Percentiles rank a stretch among this genome's conserved stretches.
Conservation (phyloP, 208 protist species). For the Acanthamoeba sp. region DNA sequence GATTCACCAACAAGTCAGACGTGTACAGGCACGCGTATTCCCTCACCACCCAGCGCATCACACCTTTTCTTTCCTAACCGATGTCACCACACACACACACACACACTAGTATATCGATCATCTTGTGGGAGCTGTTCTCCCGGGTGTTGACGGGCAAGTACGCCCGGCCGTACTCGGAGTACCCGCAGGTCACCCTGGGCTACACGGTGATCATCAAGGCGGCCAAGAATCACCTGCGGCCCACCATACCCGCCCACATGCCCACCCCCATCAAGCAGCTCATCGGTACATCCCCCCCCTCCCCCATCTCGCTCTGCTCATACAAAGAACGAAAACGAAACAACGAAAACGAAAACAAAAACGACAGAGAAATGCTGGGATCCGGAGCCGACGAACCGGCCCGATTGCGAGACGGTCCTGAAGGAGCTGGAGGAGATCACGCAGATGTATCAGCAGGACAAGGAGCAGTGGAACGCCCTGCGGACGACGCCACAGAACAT, state of each 20-base stretch:
- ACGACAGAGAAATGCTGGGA: slow-evolving; percentile 25
- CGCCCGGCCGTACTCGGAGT: slow-evolving; percentile 20
- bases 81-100: not conserved
- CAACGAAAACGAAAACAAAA: no score
- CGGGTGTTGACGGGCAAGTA: slow-evolving; percentile 54
- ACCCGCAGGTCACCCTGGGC: slow-evolving; percentile 47
- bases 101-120: slow-evolving; percentile 21
- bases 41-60: not conserved
- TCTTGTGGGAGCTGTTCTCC: slow-evolving; percentile 50
- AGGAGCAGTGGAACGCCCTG: slow-evolving; percentile 54
- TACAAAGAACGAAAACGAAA: no score
- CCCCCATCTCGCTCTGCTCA: no score
- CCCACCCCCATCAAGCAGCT: slow-evolving; percentile 19
- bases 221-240: slow-evolving; percentile 50
- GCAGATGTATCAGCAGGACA: slow-evolving; percentile 8
- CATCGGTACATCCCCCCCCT: not conserved
- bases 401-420: slow-evolving; percentile 2
- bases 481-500: slow-evolving; percentile 21
- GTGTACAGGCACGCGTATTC: not conserved
- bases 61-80: not conserved
- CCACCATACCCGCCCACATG: slow-evolving; percentile 5
- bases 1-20: slow-evolving; percentile 58
- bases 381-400: slow-evolving; percentile 4
- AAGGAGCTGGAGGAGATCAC: slow-evolving; percentile 3
- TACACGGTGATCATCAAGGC: slow-evolving; percentile 66